Percentiles rank a stretch among this genome's conserved stretches.
Conservation (phyloP, 2,329 filamentous ascomycete genomes). For the Fusarium sp. region DNA sequence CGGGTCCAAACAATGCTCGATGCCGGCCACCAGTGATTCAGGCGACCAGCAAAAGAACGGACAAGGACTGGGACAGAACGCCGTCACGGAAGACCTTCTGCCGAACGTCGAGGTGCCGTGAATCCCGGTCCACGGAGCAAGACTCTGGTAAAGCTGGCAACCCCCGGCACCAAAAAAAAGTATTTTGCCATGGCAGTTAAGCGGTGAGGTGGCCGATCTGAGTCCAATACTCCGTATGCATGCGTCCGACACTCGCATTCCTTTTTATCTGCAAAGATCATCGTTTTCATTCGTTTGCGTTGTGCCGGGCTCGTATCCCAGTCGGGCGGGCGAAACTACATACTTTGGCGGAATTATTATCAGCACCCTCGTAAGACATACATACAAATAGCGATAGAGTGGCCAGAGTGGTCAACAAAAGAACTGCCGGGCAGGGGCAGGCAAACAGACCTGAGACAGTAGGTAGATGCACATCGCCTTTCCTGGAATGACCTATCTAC, state of each 20-base stretch:
- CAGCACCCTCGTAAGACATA: not conserved
- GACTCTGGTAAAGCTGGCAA: slow-evolving; percentile 2
- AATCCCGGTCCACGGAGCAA: slow-evolving; percentile 11
- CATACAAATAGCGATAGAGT: not conserved
- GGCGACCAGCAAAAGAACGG: slow-evolving; percentile 13
- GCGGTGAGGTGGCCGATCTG: slow-evolving; percentile 6
- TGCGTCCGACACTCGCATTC: not conserved
- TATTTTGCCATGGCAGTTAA: not conserved
- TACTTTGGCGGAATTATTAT: not conserved
- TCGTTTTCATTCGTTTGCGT: slow-evolving; percentile 1
- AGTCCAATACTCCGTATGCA: not conserved
- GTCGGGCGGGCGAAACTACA: not conserved
- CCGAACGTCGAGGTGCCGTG: slow-evolving; percentile 5
- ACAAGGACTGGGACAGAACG: slow-evolving; percentile 5
- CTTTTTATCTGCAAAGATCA: slow-evolving; percentile 1
- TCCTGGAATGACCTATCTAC: slow-evolving; percentile 1
- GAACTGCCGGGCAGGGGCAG: slow-evolving; percentile 9
- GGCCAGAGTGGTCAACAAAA: not conserved
- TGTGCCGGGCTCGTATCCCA: not conserved
- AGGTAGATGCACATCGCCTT: slow-evolving; percentile 2
- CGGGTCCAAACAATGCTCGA: slow-evolving; percentile 13
- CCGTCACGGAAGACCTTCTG: slow-evolving; percentile 9
- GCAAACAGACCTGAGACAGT: not conserved
- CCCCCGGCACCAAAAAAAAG: not conserved
- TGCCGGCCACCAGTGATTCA: slow-evolving; percentile 12